These are phyloP conservation scores for Cyberlindnera veronae DNA, from an alignment of 805 yeast genomes.

Conservation along the genomic window DNA sequence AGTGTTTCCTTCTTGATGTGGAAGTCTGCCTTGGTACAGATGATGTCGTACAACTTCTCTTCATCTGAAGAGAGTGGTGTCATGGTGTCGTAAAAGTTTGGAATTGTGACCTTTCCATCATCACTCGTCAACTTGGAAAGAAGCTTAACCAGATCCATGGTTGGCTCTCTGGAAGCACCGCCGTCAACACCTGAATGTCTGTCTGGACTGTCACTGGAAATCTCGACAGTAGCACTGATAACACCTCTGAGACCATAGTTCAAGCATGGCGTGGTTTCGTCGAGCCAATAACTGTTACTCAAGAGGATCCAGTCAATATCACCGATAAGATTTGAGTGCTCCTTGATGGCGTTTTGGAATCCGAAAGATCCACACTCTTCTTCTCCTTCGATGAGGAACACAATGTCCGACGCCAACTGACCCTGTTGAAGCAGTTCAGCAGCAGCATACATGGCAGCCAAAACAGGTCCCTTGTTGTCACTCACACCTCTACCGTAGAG, in stretches of 20 bases:
- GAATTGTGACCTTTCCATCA: constrained; percentile 55
- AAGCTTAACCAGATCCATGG: constrained; percentile 75
- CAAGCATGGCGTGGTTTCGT: constrained; percentile 82
- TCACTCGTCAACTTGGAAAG: constrained; percentile 60
- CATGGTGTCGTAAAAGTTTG: constrained; percentile 70
- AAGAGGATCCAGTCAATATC: constrained; percentile 83
- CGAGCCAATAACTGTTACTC: constrained; percentile 93
- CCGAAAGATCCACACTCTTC: constrained; percentile 94
- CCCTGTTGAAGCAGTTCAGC: constrained; percentile 58
- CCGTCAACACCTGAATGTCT: constrained; percentile 97
- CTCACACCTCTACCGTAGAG: constrained; percentile 89
- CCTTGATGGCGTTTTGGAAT: constrained; percentile 61
- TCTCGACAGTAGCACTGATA: constrained; percentile 68
- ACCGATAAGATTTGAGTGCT: constrained; percentile 54
- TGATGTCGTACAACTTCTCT: constrained; percentile 54
- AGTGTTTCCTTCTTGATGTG: constrained; percentile 44
- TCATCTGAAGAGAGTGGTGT: constrained; percentile 57
- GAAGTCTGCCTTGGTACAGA: constrained; percentile 38
- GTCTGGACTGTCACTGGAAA: constrained; percentile 76
- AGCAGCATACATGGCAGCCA: constrained; percentile 84
- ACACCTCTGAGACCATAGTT: constrained; percentile 95
- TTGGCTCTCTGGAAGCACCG: constrained; percentile 85
- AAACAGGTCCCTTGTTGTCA: constrained; percentile 91
- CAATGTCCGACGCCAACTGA: constrained; percentile 64
- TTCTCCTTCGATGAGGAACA: constrained; percentile 88